These are phyloP conservation scores for Drechslerella stenobrocha DNA, from an alignment of 2,329 filamentous ascomycete species.

Conservation along the genomic window DNA sequence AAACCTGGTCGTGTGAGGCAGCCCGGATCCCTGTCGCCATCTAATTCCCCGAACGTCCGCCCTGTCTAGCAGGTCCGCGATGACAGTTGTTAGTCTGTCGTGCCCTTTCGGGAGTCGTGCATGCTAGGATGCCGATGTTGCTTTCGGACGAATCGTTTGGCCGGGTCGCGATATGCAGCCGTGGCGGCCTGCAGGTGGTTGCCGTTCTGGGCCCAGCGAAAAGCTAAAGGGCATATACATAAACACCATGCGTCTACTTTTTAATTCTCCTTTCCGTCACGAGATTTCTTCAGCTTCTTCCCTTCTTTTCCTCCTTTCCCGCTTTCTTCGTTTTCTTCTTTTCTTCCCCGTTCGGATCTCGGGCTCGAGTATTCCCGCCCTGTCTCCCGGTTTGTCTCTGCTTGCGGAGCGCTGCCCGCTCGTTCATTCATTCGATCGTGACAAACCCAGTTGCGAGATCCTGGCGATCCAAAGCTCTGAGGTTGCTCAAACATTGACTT, in stretches of 20 bases:
- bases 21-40: slow-evolving; percentile 20
- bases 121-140: slow-evolving; percentile 15
- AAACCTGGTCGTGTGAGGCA: slow-evolving; percentile 25
- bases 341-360: too few species aligned
- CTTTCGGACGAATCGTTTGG: slow-evolving; percentile 38
- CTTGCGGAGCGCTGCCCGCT: too few species aligned
- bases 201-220: too few species aligned
- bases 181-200: slow-evolving; percentile 41
- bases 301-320: slow-evolving; percentile 10
- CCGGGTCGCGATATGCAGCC: slow-evolving; percentile 36
- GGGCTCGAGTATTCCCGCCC: too few species aligned
- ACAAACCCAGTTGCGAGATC: slow-evolving; percentile 3
- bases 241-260: slow-evolving; percentile 14
- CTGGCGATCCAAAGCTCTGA: slow-evolving; percentile 11
- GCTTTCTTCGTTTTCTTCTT: slow-evolving; percentile 1
- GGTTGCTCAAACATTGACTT: slow-evolving; percentile 7
- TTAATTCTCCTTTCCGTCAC: slow-evolving; percentile 21
- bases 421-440: too few species aligned
- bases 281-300: slow-evolving; percentile 20
- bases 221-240: too few species aligned
- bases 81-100: slow-evolving; percentile 11
- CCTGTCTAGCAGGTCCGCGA: too few species aligned
- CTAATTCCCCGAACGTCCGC: slow-evolving; percentile 6
- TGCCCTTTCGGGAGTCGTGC: slow-evolving; percentile 9
- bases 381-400: too few species aligned